These are phyloP conservation scores for Starmerella khaoyaiensis DNA, from an alignment of 805 yeast genomes.

Conservation along the genomic window DNA sequence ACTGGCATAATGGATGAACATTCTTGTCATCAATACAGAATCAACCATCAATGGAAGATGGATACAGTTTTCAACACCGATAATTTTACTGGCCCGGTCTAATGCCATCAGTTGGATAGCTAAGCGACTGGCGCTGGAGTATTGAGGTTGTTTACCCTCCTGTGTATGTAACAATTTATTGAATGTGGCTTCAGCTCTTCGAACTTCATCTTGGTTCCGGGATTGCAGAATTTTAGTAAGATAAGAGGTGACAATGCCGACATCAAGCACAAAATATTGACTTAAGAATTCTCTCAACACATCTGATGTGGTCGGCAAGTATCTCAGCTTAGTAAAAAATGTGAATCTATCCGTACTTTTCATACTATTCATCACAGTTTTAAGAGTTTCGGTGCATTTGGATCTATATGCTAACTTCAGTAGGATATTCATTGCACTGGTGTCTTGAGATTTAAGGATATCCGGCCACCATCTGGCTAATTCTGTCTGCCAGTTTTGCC, in stretches of 20 bases:
- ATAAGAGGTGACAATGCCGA: slow-evolving; percentile 20
- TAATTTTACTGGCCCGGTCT: slow-evolving; percentile 7
- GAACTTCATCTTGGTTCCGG: slow-evolving; percentile 14
- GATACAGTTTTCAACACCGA: too few species aligned
- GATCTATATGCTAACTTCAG: slow-evolving; percentile 22
- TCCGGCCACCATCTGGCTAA: slow-evolving; percentile 10
- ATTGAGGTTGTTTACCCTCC: background rate
- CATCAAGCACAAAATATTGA: slow-evolving; percentile 22
- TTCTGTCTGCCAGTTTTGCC: slow-evolving; percentile 5
- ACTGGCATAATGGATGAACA: slow-evolving; percentile 5
- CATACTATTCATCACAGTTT: slow-evolving; percentile 19
- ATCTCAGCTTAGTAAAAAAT: slow-evolving; percentile 19
- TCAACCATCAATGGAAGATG: slow-evolving; percentile 12
- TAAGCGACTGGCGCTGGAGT: slow-evolving; percentile 1
- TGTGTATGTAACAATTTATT: slow-evolving; percentile 3
- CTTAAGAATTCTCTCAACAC: slow-evolving; percentile 17
- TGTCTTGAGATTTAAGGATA: slow-evolving; percentile 14
- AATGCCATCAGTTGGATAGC: slow-evolving; percentile 8
- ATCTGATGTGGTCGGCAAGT: slow-evolving; percentile 10
- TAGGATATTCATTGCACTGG: slow-evolving; percentile 24
- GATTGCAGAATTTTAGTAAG: slow-evolving; percentile 19
- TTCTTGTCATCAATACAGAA: background rate
- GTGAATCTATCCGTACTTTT: slow-evolving; percentile 26
- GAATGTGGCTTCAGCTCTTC: slow-evolving; percentile 22
- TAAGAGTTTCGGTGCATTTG: slow-evolving; percentile 15